Conservation (phyloP, 345 rosid genomes). For the Eutrema yunnanense region DNA sequence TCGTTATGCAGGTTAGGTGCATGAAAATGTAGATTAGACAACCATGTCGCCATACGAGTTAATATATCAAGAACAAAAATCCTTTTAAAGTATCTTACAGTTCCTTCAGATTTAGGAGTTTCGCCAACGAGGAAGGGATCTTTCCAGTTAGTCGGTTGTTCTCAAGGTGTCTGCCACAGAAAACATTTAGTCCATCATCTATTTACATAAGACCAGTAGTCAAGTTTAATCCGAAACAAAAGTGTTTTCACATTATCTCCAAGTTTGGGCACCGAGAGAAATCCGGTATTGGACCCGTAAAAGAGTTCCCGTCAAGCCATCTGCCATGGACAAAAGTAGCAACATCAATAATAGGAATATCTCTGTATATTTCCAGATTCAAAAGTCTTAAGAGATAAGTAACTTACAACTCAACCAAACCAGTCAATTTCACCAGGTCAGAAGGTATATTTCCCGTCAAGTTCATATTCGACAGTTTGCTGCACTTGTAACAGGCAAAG, state of each 20-base stretch:
- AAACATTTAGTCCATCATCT: slow-evolving; percentile 23
- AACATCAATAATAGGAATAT: neutral
- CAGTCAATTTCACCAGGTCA: slow-evolving; percentile 59
- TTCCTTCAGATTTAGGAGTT: slow-evolving; percentile 80
- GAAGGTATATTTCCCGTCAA: slow-evolving; percentile 73
- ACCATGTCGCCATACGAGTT: neutral
- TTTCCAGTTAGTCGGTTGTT: slow-evolving; percentile 80
- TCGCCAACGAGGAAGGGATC: slow-evolving; percentile 63
- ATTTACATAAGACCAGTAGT: slow-evolving; percentile 5
- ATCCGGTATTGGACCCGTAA: slow-evolving; percentile 84
- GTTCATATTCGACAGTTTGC: slow-evolving; percentile 71
- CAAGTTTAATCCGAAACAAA: neutral
- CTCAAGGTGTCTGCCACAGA: slow-evolving; percentile 76
- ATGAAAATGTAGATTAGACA: neutral
- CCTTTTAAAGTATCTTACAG: slow-evolving; percentile 57
- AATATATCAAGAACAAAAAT: neutral
- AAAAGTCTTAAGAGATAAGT: neutral
- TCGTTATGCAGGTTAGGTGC: slow-evolving; percentile 21
- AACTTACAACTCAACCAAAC: slow-evolving; percentile 88
- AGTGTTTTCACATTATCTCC: slow-evolving; percentile 60
- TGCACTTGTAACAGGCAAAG: slow-evolving; percentile 28
- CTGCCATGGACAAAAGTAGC: slow-evolving; percentile 37
- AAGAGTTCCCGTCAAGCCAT: slow-evolving; percentile 83
- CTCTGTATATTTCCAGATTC: neutral
- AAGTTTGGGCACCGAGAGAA: slow-evolving; percentile 61